phyloP scores from a whole-genome alignment of 108 stramenopile genomes.

The Aurantiochytrium sp. region DNA sequence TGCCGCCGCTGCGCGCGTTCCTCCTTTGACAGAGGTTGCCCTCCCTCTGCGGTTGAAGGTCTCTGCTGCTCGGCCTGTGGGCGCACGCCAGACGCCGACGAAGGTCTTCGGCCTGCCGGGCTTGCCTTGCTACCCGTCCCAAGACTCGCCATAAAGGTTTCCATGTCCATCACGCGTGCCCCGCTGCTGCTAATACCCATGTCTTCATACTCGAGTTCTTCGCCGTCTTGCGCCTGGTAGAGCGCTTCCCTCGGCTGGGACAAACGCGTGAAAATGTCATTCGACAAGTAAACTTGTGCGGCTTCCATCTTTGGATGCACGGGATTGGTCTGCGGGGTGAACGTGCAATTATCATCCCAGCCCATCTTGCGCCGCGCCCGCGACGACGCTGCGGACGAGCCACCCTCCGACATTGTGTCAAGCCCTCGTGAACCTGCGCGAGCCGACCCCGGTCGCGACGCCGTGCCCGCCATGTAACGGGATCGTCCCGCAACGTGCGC shows the following conservation, averaged over 20 bases:
- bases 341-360: constrained; percentile 42
- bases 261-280: constrained; percentile 33
- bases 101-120: too few relatives aligned
- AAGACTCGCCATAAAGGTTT: constrained; percentile 20
- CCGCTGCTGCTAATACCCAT: background rate
- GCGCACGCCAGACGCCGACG: background rate
- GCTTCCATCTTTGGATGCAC: constrained; percentile 32
- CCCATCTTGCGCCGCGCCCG: background rate
- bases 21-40: background rate
- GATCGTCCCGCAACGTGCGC: constrained; percentile 11
- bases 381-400: constrained; percentile 16
- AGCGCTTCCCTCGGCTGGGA: constrained; percentile 26
- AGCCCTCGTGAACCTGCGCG: background rate
- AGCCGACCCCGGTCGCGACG: constrained; percentile 16
- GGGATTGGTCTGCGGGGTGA: constrained; percentile 41
- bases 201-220: background rate
- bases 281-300: constrained; percentile 35
- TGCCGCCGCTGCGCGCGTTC: background rate
- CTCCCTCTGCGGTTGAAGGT: background rate
- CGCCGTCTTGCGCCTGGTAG: background rate
- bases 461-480: constrained; percentile 21
- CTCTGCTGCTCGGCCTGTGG: background rate
- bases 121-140: background rate
- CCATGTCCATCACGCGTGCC: constrained; percentile 25
- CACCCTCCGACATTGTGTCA: background rate